Conservation (phyloP, 2,329 filamentous ascomycete species). For the Fusarium sp. region DNA sequence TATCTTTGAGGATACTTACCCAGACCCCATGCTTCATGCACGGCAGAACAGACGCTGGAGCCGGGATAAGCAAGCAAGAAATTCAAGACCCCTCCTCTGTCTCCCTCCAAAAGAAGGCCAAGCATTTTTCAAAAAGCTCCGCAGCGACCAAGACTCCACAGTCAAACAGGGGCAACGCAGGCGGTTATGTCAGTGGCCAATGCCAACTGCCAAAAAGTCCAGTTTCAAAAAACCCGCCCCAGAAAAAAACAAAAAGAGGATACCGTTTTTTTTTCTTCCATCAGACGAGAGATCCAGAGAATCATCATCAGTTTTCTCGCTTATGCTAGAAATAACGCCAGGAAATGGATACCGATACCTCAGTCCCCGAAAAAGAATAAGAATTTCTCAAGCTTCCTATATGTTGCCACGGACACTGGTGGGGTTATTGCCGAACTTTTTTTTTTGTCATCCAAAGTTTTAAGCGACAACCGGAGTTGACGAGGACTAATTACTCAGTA, state of each 20-base stretch:
- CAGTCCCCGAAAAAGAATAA: constrained; percentile 25
- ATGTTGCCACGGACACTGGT: constrained; percentile 43
- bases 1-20: constrained; percentile 6
- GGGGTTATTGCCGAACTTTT: constrained; percentile 33
- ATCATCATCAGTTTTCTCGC: constrained; percentile 25
- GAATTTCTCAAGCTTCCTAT: constrained; percentile 25
- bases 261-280: neutral
- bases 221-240: constrained; percentile 12
- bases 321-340: constrained; percentile 8
- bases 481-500: constrained; percentile 43
- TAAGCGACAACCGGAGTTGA: constrained; percentile 41
- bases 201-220: neutral
- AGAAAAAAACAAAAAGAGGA: constrained; percentile 26
- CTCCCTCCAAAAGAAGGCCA: constrained; percentile 30
- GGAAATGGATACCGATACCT: neutral
- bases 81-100: constrained; percentile 32
- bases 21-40: constrained; percentile 19
- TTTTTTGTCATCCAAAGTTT: neutral
- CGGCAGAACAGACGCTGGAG: constrained; percentile 31
- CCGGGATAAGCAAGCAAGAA: constrained; percentile 38
- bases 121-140: constrained; percentile 35
- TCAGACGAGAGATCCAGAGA: constrained; percentile 18
- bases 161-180: constrained; percentile 37
- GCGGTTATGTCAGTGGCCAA: constrained; percentile 37
- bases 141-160: constrained; percentile 38